phyloP scores from a whole-genome alignment of 768 basidiomycete species.

The Tricholoma flavovirens region DNA sequence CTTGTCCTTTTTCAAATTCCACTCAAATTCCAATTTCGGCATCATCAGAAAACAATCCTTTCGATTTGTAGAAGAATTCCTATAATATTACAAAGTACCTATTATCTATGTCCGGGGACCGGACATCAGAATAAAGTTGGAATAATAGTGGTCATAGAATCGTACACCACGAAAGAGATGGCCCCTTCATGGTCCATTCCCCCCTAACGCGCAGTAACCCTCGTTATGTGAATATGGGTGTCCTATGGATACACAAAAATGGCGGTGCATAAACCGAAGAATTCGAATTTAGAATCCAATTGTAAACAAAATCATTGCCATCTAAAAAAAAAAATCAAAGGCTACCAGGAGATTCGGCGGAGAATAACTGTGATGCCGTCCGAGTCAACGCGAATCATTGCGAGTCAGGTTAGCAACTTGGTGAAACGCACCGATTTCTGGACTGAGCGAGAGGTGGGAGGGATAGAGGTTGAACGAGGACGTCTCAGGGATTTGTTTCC shows the following conservation, averaged over 20 bases:
- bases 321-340: slow-evolving; percentile 16
- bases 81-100: too few species aligned
- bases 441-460: slow-evolving; percentile 24
- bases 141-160: background rate
- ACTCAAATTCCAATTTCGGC: too few species aligned
- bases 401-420: background rate
- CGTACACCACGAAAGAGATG: background rate
- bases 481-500: slow-evolving; percentile 9
- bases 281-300: background rate
- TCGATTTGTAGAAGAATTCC: too few species aligned
- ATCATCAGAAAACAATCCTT: too few species aligned
- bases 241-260: background rate
- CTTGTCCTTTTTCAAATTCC: too few species aligned
- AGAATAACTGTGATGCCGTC: slow-evolving; percentile 26
- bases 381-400: background rate
- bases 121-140: background rate
- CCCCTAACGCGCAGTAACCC: background rate
- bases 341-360: slow-evolving; percentile 37
- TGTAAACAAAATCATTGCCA: background rate
- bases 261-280: background rate
- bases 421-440: slow-evolving; percentile 10
- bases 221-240: background rate
- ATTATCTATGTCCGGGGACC: too few species aligned
- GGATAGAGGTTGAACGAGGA: slow-evolving; percentile 31
- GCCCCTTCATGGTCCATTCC: background rate